Conservation (phyloP, 2,329 filamentous ascomycete species). For the Botryosphaeria dothidea region DNA sequence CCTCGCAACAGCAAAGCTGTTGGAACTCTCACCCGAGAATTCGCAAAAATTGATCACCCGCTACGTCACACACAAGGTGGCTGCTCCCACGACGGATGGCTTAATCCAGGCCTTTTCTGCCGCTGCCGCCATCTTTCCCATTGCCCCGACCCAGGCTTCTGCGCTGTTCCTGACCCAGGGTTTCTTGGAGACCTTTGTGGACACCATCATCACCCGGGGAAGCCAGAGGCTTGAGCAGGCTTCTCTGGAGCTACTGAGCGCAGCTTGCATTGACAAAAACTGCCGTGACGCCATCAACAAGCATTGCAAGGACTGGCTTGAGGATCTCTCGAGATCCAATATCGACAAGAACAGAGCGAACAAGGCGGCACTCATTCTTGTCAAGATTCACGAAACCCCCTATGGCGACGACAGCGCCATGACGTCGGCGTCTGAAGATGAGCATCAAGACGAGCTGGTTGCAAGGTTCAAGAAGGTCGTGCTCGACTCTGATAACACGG, state of each 20-base stretch:
- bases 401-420: constrained; percentile 19
- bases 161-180: constrained; percentile 85
- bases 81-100: constrained; percentile 79
- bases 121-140: constrained; percentile 83
- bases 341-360: constrained; percentile 58
- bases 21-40: constrained; percentile 72
- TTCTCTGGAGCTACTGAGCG: constrained; percentile 85
- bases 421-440: constrained; percentile 23
- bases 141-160: constrained; percentile 74
- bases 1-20: constrained; percentile 77
- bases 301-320: constrained; percentile 84
- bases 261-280: constrained; percentile 79
- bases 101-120: constrained; percentile 91
- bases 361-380: constrained; percentile 56
- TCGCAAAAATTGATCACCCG: constrained; percentile 69
- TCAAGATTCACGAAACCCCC: constrained; percentile 51
- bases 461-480: constrained; percentile 65
- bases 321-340: constrained; percentile 76
- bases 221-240: constrained; percentile 83
- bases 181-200: constrained; percentile 75
- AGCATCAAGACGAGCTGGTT: constrained; percentile 49
- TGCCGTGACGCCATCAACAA: constrained; percentile 84
- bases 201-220: constrained; percentile 78
- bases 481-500: constrained; percentile 57
- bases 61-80: constrained; percentile 73